These are phyloP conservation scores for Gracilaria domingensis DNA, from an alignment of 23 red algal genomes.

Conservation along the genomic window DNA sequence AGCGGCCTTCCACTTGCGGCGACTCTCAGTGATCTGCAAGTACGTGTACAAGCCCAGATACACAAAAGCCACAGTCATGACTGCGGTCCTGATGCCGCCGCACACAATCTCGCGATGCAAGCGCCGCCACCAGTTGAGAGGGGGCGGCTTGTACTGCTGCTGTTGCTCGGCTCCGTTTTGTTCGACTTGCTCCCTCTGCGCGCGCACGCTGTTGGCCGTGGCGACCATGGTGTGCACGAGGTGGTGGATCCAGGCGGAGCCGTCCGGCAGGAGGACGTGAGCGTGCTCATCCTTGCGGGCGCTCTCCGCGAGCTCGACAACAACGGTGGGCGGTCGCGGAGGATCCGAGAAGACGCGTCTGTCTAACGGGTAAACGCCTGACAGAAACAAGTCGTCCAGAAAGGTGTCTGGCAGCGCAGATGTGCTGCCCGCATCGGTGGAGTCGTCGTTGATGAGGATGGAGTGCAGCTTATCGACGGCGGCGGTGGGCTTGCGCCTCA, in stretches of 20 bases:
- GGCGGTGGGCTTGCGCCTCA: not conserved
- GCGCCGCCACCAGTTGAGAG: not conserved
- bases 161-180: not conserved
- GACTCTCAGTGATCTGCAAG: not conserved
- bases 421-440: constrained; percentile 8
- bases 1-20: not conserved
- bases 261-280: constrained; percentile 1
- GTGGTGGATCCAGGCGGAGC: not conserved
- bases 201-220: constrained; percentile 4
- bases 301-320: constrained; percentile 16
- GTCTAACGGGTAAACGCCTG: constrained; percentile 21
- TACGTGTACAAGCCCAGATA: constrained; percentile 2
- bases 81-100: not conserved
- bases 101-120: constrained; percentile 22
- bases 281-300: not conserved
- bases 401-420: not conserved
- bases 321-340: not conserved
- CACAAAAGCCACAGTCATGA: not conserved
- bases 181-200: not conserved
- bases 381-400: not conserved
- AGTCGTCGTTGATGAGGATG: not conserved
- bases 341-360: constrained; percentile 33
- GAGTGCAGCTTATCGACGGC: not conserved
- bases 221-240: constrained; percentile 10
- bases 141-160: not conserved